Evolutionary conservation across 2,329 filamentous ascomycete genomes (phyloP), one percentile per base, ranked within the genome.

Genomic region (Fusarium hainanense): DNA sequence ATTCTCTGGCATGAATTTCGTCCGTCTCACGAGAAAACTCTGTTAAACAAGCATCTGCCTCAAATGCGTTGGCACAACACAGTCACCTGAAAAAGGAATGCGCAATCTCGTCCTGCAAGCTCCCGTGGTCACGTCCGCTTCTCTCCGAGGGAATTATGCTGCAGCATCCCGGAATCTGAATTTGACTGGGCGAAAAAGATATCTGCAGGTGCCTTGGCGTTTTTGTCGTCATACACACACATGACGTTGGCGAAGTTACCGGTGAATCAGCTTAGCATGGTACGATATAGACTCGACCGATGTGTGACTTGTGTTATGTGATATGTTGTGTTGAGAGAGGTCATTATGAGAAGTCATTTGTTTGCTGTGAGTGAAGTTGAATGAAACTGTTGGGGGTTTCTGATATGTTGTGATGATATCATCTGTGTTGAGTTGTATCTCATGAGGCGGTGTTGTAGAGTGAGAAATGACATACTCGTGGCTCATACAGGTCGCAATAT

Each of bases 71-170:
- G 66, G 59, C 46, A 66, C 43, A 28, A 37, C 27, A 52, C 42
- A 61, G 18, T 30, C 23, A 42, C 64, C 58, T 47, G 30, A 46
- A 25, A 52, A 30, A 42, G 37, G 34, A 43, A 70, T 55, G 63
- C 54, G 47, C 58, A 70, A 70, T 68, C 63, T 66, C 48, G 37
- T 40, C 6, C 50, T 70, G 67, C 54, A 12, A 43, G 23, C 55
- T 34, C 16, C 67, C 49, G 37, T 23, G 40, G 47, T 34, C 23
- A 30, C 32, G 37, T 42, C 25, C 43, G 30, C 11, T 49, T 44
- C 52, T 65, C 51, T 64, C 52, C 60, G 52, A 65, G 46, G n/a
- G 25, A 51, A 23, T 27, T 60, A 65, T 69, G 32, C 44, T 58
- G 62, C 50, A 42, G 30, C 34, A 48, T 48, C 25, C 32, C 25